A percentile compares a stretch with the other conserved stretches of the same genome.
Evolutionary conservation across 2,329 filamentous ascomycete species (phyloP).

Genomic region (Ascosphaera aggregata): DNA sequence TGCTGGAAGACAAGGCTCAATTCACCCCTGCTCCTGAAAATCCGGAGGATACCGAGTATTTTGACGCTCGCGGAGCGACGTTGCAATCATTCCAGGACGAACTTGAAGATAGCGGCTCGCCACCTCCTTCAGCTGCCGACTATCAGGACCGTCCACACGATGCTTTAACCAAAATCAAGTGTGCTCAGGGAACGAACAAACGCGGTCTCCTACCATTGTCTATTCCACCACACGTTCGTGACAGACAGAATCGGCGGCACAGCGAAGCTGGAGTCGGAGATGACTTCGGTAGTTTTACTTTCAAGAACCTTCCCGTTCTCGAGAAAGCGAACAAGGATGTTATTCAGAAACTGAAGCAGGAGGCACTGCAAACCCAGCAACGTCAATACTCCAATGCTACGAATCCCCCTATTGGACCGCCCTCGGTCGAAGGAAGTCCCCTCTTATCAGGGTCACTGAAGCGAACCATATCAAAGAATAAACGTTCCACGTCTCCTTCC

Average conservation of each 20-base stretch:
- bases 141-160: constrained; percentile 85
- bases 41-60: constrained; percentile 94
- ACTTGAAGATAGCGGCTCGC: constrained; percentile 68
- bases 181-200: constrained; percentile 71
- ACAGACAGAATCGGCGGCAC: constrained; percentile 63
- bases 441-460: constrained; percentile 59
- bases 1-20: constrained; percentile 87
- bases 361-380: constrained; percentile 52
- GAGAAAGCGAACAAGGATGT: constrained; percentile 99
- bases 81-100: constrained; percentile 85
- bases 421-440: constrained; percentile 64
- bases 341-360: constrained; percentile 82
- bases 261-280: constrained; percentile 77
- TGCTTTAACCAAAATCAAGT: constrained; percentile 69
- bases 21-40: constrained; percentile 87
- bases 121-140: constrained; percentile 48
- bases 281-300: constrained; percentile 90
- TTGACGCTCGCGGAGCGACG: constrained; percentile 76
- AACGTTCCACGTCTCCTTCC: constrained; percentile 74
- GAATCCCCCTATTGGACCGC: constrained; percentile 15
- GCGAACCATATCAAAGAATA: constrained; percentile 61
- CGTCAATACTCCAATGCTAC: constrained; percentile 19
- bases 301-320: constrained; percentile 89
- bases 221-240: constrained; percentile 88
- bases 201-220: constrained; percentile 85